phyloP scores from a whole-genome alignment of 1,139 yeast genomes.

The Nadsonia starkeyi-henricii region DNA sequence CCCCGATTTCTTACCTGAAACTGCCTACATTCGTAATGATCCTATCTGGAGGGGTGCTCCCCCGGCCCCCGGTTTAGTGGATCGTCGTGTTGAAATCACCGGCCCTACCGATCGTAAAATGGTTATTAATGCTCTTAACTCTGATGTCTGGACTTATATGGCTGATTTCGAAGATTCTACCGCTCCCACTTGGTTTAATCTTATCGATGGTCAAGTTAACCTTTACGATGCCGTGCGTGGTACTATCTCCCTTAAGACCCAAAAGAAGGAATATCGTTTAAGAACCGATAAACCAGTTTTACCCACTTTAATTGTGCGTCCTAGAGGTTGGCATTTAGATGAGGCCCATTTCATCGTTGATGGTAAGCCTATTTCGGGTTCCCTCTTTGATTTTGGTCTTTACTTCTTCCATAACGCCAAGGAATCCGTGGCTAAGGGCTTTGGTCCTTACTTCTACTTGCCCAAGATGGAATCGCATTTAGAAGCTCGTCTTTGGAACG shows the following conservation, averaged over 20 bases:
- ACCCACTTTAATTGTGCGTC: conserved; percentile 67
- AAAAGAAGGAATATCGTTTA: conserved; percentile 47
- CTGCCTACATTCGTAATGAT: conserved; percentile 52
- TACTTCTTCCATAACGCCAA: conserved; percentile 60
- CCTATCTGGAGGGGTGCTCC: conserved; percentile 67
- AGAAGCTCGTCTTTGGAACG: conserved; percentile 67
- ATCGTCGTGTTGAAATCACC: conserved; percentile 35
- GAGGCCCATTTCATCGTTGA: conserved; percentile 61
- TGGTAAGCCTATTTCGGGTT: conserved; percentile 60
- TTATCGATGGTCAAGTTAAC: conserved; percentile 83
- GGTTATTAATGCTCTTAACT: conserved; percentile 86
- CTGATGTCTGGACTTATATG: conserved; percentile 85
- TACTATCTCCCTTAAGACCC: conserved; percentile 49
- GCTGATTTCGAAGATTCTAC: conserved; percentile 91
- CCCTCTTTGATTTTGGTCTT: conserved; percentile 61
- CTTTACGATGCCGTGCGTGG: conserved; percentile 75
- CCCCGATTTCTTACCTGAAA: conserved; percentile 60
- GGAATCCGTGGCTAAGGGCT: conserved; percentile 42
- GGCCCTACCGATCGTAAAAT: conserved; percentile 71
- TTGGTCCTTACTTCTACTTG: conserved; percentile 60
- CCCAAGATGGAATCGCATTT: conserved; percentile 70
- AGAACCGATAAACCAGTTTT: conserved; percentile 31
- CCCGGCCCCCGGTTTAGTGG: conserved; percentile 57
- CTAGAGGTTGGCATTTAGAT: conserved; percentile 72
- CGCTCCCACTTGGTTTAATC: conserved; percentile 89